These are phyloP conservation scores for Fagopyrum esculentum DNA, from an alignment of 148 eudicot species.

Conservation along the genomic window DNA sequence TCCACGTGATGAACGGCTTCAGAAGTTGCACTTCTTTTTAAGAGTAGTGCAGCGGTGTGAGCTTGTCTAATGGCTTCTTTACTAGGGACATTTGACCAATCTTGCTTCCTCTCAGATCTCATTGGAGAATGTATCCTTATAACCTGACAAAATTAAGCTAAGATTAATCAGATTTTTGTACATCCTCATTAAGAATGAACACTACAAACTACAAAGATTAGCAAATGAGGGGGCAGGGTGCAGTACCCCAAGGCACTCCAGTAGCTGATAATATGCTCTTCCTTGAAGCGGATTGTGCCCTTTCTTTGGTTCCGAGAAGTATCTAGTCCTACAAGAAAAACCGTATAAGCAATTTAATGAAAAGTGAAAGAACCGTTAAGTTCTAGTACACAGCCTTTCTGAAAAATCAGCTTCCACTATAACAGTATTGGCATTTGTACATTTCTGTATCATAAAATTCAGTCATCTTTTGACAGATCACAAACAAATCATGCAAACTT, in stretches of 20 bases:
- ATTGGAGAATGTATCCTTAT: slow-evolving; percentile 96
- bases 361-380: background rate
- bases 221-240: background rate
- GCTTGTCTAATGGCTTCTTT: slow-evolving; percentile 68
- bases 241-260: slow-evolving; percentile 97
- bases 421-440: background rate
- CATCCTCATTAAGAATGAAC: background rate
- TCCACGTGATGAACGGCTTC: slow-evolving; percentile 50
- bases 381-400: background rate
- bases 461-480: background rate
- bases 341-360: background rate
- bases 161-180: background rate
- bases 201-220: background rate
- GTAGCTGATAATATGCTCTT: slow-evolving; percentile 95
- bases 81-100: slow-evolving; percentile 88
- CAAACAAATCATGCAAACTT: background rate
- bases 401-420: background rate
- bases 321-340: slow-evolving; percentile 61
- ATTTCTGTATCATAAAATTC: background rate
- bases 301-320: slow-evolving; percentile 88
- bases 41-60: slow-evolving; percentile 67
- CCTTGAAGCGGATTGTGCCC: slow-evolving; percentile 99
- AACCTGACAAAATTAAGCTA: slow-evolving; percentile 34
- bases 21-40: slow-evolving; percentile 49
- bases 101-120: slow-evolving; percentile 78